Percentiles rank a stretch among this genome's conserved stretches.
phyloP scores from a whole-genome alignment of 345 rosid genomes.

The Camelina hispida region DNA sequence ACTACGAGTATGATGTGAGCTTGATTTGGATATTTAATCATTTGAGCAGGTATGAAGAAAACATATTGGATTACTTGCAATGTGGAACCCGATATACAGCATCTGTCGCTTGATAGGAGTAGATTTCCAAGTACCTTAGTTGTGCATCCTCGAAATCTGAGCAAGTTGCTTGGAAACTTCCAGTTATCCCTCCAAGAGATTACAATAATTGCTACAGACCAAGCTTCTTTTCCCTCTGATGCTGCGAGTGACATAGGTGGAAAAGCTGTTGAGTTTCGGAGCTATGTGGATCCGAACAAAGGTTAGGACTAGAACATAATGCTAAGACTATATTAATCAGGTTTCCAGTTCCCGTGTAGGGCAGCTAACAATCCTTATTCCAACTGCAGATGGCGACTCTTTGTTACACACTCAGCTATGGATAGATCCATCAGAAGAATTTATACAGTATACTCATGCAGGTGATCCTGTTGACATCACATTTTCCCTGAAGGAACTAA shows the following conservation, averaged over 20 bases:
- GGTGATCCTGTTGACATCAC: constrained; percentile 94
- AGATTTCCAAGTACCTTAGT: constrained; percentile 71
- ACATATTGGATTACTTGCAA: constrained; percentile 90
- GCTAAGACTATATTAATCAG: constrained; percentile 12
- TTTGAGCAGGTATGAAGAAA: constrained; percentile 71
- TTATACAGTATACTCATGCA: constrained; percentile 75
- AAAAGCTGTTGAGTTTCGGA: constrained; percentile 90
- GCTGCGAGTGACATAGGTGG: constrained; percentile 81
- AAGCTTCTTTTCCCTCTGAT: constrained; percentile 65
- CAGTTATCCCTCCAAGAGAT: constrained; percentile 98
- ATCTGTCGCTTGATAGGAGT: constrained; percentile 81
- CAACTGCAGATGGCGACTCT: constrained; percentile 71
- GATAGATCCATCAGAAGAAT: constrained; percentile 97
- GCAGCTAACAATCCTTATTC: constrained; percentile 36
- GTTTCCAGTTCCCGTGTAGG: neutral
- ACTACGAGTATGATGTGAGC: constrained; percentile 2
- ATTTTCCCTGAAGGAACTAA: constrained; percentile 82
- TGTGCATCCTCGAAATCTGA: constrained; percentile 85
- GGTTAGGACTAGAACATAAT: constrained; percentile 46
- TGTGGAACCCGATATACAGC: constrained; percentile 85
- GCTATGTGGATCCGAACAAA: constrained; percentile 89
- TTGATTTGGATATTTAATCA: constrained; percentile 1
- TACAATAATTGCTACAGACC: constrained; percentile 85
- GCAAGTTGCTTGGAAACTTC: constrained; percentile 85
- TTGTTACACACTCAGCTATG: constrained; percentile 86